Percentiles rank a stretch among this genome's conserved stretches.
Evolutionary conservation across 371 early-diverging fungal species (phyloP).

Genomic region (Coemansia sp.): DNA sequence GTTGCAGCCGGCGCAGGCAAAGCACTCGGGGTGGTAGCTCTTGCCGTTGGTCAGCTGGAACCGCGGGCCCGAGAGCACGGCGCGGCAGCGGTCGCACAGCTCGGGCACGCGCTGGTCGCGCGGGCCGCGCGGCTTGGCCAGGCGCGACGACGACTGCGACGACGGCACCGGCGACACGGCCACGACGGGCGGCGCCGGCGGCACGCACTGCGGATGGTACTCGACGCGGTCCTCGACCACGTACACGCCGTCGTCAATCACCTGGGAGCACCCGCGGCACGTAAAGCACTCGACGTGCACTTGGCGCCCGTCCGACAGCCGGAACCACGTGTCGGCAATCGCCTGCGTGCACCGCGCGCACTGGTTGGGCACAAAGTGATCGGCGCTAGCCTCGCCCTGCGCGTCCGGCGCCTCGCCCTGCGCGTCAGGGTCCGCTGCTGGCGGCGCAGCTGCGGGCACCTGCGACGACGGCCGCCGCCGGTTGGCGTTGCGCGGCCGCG

Average conservation of each 20-base stretch:
- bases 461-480: constrained; percentile 23
- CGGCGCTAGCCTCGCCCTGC: not conserved
- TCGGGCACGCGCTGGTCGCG: constrained; percentile 43
- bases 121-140: constrained; percentile 25
- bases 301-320: constrained; percentile 52
- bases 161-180: constrained; percentile 46
- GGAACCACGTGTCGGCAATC: constrained; percentile 52
- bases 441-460: constrained; percentile 1
- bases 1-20: constrained; percentile 66
- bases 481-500: constrained; percentile 47
- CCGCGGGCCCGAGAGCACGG: constrained; percentile 53
- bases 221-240: constrained; percentile 46
- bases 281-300: constrained; percentile 52
- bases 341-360: constrained; percentile 42
- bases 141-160: constrained; percentile 14
- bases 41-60: constrained; percentile 60
- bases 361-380: constrained; percentile 29
- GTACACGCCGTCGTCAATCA: constrained; percentile 53
- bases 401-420: not conserved
- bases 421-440: not conserved
- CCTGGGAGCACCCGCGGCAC: constrained; percentile 46
- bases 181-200: constrained; percentile 48
- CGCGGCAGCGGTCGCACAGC: constrained; percentile 55
- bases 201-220: constrained; percentile 51
- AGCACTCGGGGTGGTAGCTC: constrained; percentile 68